Conservation (phyloP, 306 rosid genomes). For the Cercis canadensis region DNA sequence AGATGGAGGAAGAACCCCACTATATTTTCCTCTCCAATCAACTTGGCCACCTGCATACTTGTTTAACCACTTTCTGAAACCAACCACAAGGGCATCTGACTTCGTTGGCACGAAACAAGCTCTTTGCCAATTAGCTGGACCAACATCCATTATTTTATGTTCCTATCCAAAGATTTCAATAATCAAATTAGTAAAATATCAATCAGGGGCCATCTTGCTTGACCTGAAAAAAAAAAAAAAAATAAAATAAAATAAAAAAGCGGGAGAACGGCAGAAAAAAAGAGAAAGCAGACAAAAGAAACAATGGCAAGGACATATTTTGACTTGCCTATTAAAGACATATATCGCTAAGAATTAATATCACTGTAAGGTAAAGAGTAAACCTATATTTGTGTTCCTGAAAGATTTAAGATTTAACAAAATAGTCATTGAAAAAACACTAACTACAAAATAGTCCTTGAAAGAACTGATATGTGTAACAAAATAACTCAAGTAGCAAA, state of each 20-base stretch:
- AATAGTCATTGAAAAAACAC: too few relatives aligned
- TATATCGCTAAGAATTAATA: neutral
- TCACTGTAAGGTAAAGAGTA: neutral
- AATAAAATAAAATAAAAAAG: neutral
- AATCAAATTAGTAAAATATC: conserved; percentile 9
- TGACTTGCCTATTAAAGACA: neutral
- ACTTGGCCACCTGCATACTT: conserved; percentile 80
- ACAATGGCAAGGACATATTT: neutral
- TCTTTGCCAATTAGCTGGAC: conserved; percentile 72
- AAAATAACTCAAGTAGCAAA: neutral
- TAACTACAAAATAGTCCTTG: too few relatives aligned
- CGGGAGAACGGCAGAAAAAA: too few relatives aligned
- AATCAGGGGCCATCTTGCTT: too few relatives aligned
- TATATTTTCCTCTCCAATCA: conserved; percentile 84
- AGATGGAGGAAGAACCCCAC: conserved; percentile 74
- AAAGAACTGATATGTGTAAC: too few relatives aligned
- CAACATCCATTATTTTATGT: conserved; percentile 64
- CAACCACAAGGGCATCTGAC: conserved; percentile 81
- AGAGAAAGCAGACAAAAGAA: neutral
- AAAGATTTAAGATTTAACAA: too few relatives aligned
- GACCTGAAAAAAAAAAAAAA: too few relatives aligned
- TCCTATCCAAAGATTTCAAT: conserved; percentile 54
- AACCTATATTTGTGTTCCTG: too few relatives aligned
- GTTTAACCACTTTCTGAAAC: conserved; percentile 85
- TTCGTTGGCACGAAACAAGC: conserved; percentile 91